phyloP scores from a whole-genome alignment of 2,329 filamentous ascomycete species.

The Trichoderma harzianum region DNA sequence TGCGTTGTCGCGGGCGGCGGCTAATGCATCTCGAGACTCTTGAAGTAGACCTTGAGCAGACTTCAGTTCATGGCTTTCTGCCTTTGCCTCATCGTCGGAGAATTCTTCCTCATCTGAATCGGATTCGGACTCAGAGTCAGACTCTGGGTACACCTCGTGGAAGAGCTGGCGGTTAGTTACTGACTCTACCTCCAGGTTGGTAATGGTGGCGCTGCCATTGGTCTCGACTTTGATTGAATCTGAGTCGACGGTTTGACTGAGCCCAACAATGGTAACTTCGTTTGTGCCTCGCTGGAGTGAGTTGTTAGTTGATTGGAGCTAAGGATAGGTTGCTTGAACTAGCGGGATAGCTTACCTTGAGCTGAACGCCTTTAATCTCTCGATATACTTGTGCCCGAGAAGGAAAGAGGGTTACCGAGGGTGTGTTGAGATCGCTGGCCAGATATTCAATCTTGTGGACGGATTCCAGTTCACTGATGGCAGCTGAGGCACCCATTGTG shows the following conservation, averaged over 20 bases:
- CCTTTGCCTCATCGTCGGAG: slow-evolving; percentile 25
- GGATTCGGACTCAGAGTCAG: slow-evolving; percentile 29
- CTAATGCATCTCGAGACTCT: slow-evolving; percentile 25
- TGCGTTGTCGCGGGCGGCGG: slow-evolving; percentile 23
- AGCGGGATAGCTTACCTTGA: slow-evolving; percentile 25
- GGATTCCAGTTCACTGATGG: slow-evolving; percentile 34
- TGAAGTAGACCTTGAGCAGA: slow-evolving; percentile 30
- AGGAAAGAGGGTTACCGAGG: slow-evolving; percentile 62
- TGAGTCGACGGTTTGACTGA: slow-evolving; percentile 54
- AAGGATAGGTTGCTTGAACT: no score
- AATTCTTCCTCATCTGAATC: slow-evolving; percentile 25
- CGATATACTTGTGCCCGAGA: slow-evolving; percentile 57
- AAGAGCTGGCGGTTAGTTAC: slow-evolving; percentile 52
- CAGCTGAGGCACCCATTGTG: background rate
- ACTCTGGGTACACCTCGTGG: slow-evolving; percentile 46
- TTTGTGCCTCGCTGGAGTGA: slow-evolving; percentile 44
- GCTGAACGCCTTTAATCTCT: slow-evolving; percentile 52
- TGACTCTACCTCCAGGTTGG: slow-evolving; percentile 57
- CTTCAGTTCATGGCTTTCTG: slow-evolving; percentile 23
- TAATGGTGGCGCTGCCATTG: slow-evolving; percentile 53
- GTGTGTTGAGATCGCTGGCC: slow-evolving; percentile 55
- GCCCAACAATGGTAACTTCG: slow-evolving; percentile 54
- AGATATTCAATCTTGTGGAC: slow-evolving; percentile 48
- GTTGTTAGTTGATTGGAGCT: background rate
- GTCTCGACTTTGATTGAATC: slow-evolving; percentile 61